Percentiles rank a stretch among this genome's conserved stretches.
Conservation (phyloP, 2,329 filamentous ascomycete genomes). For the Neocatenulostroma microsporum region DNA sequence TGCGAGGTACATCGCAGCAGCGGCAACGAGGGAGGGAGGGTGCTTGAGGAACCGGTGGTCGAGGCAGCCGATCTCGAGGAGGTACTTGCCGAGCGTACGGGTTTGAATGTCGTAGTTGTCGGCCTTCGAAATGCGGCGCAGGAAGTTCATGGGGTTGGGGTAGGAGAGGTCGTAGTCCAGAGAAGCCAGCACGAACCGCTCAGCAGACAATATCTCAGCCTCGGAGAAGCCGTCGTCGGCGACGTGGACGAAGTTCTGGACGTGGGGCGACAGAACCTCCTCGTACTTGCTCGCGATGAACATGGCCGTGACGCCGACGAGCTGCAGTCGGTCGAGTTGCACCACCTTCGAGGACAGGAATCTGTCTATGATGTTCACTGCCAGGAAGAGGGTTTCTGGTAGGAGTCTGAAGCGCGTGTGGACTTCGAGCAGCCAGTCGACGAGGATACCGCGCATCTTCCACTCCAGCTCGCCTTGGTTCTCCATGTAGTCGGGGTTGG, state of each 20-base stretch:
- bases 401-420: conserved; percentile 94
- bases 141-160: conserved; percentile 99
- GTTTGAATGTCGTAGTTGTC: conserved; percentile 99
- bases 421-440: conserved; percentile 98
- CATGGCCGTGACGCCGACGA: conserved; percentile 97
- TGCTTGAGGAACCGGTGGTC: conserved; percentile 91
- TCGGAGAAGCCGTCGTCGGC: conserved; percentile 95
- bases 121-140: conserved; percentile 95
- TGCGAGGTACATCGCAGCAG: conserved; percentile 89
- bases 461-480: conserved; percentile 93
- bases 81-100: conserved; percentile 91
- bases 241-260: conserved; percentile 93
- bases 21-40: conserved; percentile 81
- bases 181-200: conserved; percentile 83
- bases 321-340: conserved; percentile 87
- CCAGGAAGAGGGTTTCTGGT: conserved; percentile 91
- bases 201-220: conserved; percentile 91
- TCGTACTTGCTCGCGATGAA: conserved; percentile 99
- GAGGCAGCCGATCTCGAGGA: conserved; percentile 92
- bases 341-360: conserved; percentile 95
- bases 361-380: conserved; percentile 96
- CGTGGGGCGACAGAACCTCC: conserved; percentile 92
- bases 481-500: conserved; percentile 90
- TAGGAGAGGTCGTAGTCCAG: conserved; percentile 97
- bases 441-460: conserved; percentile 95